Evolutionary conservation across 2,329 filamentous ascomycete genomes (phyloP).

Genomic region (Dothidotthia symphoricarpi): DNA sequence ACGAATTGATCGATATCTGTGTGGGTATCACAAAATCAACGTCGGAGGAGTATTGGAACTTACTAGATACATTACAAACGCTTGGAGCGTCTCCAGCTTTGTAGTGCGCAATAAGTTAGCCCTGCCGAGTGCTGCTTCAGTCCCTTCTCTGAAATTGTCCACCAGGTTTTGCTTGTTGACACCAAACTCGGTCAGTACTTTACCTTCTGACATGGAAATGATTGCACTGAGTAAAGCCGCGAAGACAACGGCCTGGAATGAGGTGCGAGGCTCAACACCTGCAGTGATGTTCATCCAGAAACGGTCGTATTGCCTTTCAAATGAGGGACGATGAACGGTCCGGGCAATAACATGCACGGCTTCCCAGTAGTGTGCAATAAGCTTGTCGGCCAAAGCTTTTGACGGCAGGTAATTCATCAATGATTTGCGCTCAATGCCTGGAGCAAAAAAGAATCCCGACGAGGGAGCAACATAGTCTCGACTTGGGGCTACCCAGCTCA

Average conservation of each 20-base stretch:
- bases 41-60: slow-evolving; percentile 29
- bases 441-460: slow-evolving; percentile 65
- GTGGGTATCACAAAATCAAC: not conserved
- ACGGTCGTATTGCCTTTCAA: slow-evolving; percentile 61
- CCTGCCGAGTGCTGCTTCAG: slow-evolving; percentile 65
- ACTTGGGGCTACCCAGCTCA: slow-evolving; percentile 61
- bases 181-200: slow-evolving; percentile 54
- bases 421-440: slow-evolving; percentile 43
- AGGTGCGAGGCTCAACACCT: slow-evolving; percentile 61
- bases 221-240: slow-evolving; percentile 67
- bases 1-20: too few species aligned
- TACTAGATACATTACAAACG: slow-evolving; percentile 74
- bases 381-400: slow-evolving; percentile 56
- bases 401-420: slow-evolving; percentile 63
- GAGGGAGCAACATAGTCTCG: slow-evolving; percentile 66
- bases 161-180: slow-evolving; percentile 58
- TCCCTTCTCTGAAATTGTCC: slow-evolving; percentile 55
- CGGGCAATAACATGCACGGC: slow-evolving; percentile 67
- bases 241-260: slow-evolving; percentile 68
- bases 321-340: slow-evolving; percentile 65
- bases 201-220: slow-evolving; percentile 62
- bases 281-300: slow-evolving; percentile 65
- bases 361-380: slow-evolving; percentile 66
- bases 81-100: slow-evolving; percentile 72
- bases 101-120: slow-evolving; percentile 71